Conservation (phyloP, 1,284 basidiomycete species). For the Polyporus tsugae region DNA sequence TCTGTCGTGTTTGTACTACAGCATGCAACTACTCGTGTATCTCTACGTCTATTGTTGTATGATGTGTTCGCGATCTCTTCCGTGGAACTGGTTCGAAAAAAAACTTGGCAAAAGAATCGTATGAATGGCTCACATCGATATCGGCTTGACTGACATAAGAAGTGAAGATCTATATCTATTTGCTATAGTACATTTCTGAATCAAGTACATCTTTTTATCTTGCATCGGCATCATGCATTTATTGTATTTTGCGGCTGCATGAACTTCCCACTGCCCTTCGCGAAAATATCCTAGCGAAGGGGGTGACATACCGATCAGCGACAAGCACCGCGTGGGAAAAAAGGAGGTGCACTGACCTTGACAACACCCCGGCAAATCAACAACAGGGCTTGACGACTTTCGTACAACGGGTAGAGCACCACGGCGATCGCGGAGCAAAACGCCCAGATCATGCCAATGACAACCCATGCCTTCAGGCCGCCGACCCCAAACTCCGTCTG, state of each 20-base stretch:
- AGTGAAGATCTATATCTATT: neutral
- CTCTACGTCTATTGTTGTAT: constrained; percentile 29
- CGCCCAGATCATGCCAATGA: constrained; percentile 86
- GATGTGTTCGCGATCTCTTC: constrained; percentile 9
- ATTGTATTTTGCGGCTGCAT: constrained; percentile 11
- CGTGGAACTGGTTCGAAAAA: neutral
- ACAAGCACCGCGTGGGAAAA: too few species aligned
- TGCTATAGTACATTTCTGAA: neutral
- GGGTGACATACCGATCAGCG: neutral
- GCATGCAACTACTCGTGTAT: constrained; percentile 26
- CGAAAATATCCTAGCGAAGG: constrained; percentile 43
- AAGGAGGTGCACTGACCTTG: constrained; percentile 52
- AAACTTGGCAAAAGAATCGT: neutral
- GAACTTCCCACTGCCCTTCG: constrained; percentile 60
- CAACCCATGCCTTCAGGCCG: constrained; percentile 81
- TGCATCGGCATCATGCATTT: constrained; percentile 4
- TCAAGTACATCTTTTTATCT: neutral
- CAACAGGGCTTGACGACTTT: constrained; percentile 74
- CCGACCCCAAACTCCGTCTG: constrained; percentile 72
- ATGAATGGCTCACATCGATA: neutral
- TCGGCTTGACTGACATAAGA: neutral
- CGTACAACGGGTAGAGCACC: constrained; percentile 86
- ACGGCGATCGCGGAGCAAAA: constrained; percentile 80
- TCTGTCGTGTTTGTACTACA: constrained; percentile 13
- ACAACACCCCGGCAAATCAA: constrained; percentile 69